Percentiles rank a stretch among this genome's conserved stretches.
Conservation (phyloP, 306 rosid species). For the Canavalia gladiata region DNA sequence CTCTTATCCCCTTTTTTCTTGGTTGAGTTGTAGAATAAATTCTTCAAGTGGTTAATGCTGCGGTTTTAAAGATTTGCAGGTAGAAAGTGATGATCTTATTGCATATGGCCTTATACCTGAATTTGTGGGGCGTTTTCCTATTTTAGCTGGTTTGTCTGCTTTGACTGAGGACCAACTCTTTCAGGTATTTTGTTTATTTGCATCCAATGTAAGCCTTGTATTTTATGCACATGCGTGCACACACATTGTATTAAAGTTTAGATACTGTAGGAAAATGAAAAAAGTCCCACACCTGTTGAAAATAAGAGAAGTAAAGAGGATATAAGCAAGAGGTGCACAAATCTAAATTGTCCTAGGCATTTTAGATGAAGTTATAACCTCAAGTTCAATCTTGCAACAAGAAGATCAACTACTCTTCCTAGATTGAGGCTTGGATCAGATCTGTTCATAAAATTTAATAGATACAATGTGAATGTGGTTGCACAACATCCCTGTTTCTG, state of each 20-base stretch:
- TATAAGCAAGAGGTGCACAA: too few relatives aligned
- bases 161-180: conserved; percentile 77
- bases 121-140: conserved; percentile 78
- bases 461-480: conserved; percentile 13
- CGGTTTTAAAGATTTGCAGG: conserved; percentile 58
- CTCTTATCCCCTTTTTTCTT: background rate
- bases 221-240: background rate
- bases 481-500: background rate
- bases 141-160: conserved; percentile 72
- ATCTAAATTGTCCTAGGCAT: too few relatives aligned
- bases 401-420: too few relatives aligned
- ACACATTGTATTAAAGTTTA: background rate
- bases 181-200: conserved; percentile 55
- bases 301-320: too few relatives aligned
- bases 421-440: too few relatives aligned
- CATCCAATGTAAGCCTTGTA: background rate
- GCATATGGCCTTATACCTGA: conserved; percentile 81
- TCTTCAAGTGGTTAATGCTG: conserved; percentile 32
- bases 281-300: too few relatives aligned
- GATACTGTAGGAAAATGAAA: too few relatives aligned
- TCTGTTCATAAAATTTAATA: too few relatives aligned
- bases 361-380: too few relatives aligned
- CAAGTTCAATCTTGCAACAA: too few relatives aligned
- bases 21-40: conserved; percentile 9
- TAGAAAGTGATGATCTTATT: conserved; percentile 75